Evolutionary conservation across 1,139 yeast genomes (phyloP).

Genomic region (Meyerozyma sp.): DNA sequence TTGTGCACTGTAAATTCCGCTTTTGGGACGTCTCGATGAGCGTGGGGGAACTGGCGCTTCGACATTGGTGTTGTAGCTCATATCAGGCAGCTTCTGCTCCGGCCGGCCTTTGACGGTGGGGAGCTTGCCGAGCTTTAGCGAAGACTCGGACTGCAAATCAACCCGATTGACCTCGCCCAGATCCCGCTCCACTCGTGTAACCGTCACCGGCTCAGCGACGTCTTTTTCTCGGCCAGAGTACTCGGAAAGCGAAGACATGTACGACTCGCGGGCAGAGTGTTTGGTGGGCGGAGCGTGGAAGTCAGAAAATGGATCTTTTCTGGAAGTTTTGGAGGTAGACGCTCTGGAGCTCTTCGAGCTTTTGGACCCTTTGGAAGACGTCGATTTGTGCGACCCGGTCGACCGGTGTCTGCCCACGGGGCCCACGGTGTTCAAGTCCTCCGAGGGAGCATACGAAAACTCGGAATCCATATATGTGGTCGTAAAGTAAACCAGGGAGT

Average conservation of each 20-base stretch:
- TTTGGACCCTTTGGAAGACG: neutral
- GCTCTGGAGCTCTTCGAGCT: neutral
- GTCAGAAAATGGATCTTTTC: neutral
- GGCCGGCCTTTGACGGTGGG: conserved; percentile 9
- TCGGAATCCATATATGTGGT: neutral
- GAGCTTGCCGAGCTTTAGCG: conserved; percentile 15
- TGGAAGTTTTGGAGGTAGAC: neutral
- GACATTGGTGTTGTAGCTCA: conserved; percentile 29
- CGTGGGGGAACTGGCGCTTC: conserved; percentile 41
- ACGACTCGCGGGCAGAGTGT: conserved; percentile 16
- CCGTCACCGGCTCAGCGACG: conserved; percentile 6
- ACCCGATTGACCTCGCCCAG: conserved; percentile 1
- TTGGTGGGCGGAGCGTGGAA: neutral
- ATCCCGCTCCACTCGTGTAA: conserved; percentile 4
- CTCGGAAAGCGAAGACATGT: conserved; percentile 23
- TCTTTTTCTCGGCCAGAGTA: conserved; percentile 20
- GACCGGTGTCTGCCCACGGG: neutral
- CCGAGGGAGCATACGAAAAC: conserved; percentile 1
- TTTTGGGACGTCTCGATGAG: conserved; percentile 35
- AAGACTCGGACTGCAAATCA: conserved; percentile 8
- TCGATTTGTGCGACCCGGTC: neutral
- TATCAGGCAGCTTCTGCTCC: conserved; percentile 18
- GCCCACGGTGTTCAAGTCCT: neutral
- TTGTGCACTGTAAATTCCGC: conserved; percentile 17
- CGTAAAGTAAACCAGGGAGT: too few relatives aligned